Percentiles rank a stretch among this genome's conserved stretches.
Evolutionary conservation across 495 filamentous ascomycete genomes (phyloP).

Genomic region (Penicillium psychrofluorescens): DNA sequence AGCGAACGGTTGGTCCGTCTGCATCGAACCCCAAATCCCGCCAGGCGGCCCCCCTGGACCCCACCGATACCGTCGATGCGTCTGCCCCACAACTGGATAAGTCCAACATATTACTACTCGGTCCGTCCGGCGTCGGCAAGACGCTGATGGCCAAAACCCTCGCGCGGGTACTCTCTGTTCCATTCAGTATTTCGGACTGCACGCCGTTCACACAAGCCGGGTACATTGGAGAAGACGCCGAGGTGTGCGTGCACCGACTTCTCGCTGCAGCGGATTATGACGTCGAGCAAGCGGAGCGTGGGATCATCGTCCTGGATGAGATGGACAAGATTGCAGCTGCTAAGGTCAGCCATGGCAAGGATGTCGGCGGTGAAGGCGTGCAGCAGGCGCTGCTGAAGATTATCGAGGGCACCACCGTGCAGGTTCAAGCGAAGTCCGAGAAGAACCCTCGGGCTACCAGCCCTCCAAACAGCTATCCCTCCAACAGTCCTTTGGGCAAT

Average conservation of each 20-base stretch:
- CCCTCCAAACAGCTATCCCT: slow-evolving; percentile 35
- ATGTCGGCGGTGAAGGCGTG: slow-evolving; percentile 88
- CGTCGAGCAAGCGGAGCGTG: slow-evolving; percentile 74
- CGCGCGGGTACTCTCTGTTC: slow-evolving; percentile 75
- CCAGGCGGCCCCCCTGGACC: slow-evolving; percentile 19
- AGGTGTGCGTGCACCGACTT: slow-evolving; percentile 83
- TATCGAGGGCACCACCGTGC: slow-evolving; percentile 90
- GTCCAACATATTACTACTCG: slow-evolving; percentile 88
- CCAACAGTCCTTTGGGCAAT: slow-evolving; percentile 43
- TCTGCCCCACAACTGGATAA: slow-evolving; percentile 81
- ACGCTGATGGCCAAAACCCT: slow-evolving; percentile 88
- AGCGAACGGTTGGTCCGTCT: slow-evolving; percentile 44
- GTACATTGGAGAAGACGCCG: slow-evolving; percentile 95
- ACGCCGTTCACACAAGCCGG: slow-evolving; percentile 95
- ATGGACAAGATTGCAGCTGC: slow-evolving; percentile 90
- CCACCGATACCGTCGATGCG: slow-evolving; percentile 39
- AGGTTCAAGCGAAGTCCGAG: slow-evolving; percentile 75
- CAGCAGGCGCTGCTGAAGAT: slow-evolving; percentile 95
- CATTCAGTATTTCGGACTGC: slow-evolving; percentile 96
- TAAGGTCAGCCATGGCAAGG: slow-evolving; percentile 62
- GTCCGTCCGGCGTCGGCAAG: slow-evolving; percentile 93
- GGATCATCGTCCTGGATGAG: slow-evolving; percentile 93
- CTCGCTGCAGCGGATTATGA: slow-evolving; percentile 88
- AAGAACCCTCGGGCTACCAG: slow-evolving; percentile 45
- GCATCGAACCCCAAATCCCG: slow-evolving; percentile 16